Evolutionary conservation across 2,329 filamentous ascomycete species (phyloP).

Genomic region (Penicillium thymicola): DNA sequence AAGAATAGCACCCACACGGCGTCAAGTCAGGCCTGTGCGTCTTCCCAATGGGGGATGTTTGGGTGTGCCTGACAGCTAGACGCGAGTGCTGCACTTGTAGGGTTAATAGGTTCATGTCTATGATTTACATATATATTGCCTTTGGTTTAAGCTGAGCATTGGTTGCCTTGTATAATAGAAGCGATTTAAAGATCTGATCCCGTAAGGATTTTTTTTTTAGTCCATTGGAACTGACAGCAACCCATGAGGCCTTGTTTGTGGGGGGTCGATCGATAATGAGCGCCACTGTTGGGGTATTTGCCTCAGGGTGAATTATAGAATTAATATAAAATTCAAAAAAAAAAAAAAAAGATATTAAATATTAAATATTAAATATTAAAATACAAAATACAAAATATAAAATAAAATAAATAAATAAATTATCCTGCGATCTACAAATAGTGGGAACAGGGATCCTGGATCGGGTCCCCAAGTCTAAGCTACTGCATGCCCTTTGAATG

Average conservation of each 20-base stretch:
- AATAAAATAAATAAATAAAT: constrained; percentile 1
- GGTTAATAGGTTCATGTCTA: neutral
- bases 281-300: constrained; percentile 4
- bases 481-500: constrained; percentile 17
- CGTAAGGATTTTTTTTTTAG: neutral
- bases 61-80: constrained; percentile 12
- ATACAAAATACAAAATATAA: neutral
- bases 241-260: neutral
- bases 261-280: constrained; percentile 20
- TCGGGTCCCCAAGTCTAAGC: constrained; percentile 14
- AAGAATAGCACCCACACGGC: constrained; percentile 22
- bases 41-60: neutral
- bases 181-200: constrained; percentile 8
- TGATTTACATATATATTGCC: neutral
- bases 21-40: constrained; percentile 16
- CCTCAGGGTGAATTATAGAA: too few relatives aligned
- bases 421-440: constrained; percentile 20
- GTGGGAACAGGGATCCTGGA: constrained; percentile 18
- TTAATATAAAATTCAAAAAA: neutral
- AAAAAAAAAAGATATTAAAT: too few relatives aligned
- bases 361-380: neutral
- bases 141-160: neutral
- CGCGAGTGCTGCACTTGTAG: neutral
- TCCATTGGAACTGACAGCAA: neutral
- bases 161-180: neutral